These are phyloP conservation scores for Mortierella sp. DNA, from an alignment of 371 early-diverging fungal genomes.

Conservation along the genomic window DNA sequence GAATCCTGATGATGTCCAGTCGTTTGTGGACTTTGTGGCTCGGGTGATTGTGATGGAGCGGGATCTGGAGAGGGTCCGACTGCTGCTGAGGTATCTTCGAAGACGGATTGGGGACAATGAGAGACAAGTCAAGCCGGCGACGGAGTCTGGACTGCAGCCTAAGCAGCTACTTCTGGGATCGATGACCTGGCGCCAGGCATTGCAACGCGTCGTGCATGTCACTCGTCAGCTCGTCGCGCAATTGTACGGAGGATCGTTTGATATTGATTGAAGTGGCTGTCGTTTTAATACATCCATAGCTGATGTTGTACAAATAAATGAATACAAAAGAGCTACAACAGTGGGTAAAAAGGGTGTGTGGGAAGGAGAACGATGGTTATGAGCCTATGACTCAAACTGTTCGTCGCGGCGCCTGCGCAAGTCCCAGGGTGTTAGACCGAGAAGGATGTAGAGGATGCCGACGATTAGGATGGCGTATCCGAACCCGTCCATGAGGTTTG, in stretches of 20 bases:
- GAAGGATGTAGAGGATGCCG: neutral
- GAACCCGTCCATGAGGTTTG: neutral
- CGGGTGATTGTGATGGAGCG: conserved; percentile 48
- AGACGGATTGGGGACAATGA: conserved; percentile 38
- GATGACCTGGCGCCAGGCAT: conserved; percentile 41
- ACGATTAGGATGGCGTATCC: neutral
- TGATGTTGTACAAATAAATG: neutral
- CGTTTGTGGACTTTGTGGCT: conserved; percentile 42
- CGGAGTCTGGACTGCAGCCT: neutral
- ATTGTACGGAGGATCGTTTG: conserved; percentile 34
- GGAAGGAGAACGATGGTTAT: neutral
- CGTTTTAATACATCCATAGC: too few relatives aligned
- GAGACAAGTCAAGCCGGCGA: neutral
- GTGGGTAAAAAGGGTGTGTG: too few relatives aligned
- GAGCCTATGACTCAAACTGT: neutral
- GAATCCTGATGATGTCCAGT: conserved; percentile 47
- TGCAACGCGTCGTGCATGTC: conserved; percentile 10
- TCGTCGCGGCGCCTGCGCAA: neutral
- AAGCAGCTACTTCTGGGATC: neutral
- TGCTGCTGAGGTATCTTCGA: conserved; percentile 29
- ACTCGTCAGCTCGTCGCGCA: conserved; percentile 14
- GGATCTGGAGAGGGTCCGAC: conserved; percentile 42
- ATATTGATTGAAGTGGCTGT: conserved; percentile 6
- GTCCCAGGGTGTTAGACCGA: neutral
- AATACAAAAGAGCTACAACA: neutral